Percentiles rank a stretch among this genome's conserved stretches.
Conservation (phyloP, 306 rosid species). For the Pachyrhizus erosus region DNA sequence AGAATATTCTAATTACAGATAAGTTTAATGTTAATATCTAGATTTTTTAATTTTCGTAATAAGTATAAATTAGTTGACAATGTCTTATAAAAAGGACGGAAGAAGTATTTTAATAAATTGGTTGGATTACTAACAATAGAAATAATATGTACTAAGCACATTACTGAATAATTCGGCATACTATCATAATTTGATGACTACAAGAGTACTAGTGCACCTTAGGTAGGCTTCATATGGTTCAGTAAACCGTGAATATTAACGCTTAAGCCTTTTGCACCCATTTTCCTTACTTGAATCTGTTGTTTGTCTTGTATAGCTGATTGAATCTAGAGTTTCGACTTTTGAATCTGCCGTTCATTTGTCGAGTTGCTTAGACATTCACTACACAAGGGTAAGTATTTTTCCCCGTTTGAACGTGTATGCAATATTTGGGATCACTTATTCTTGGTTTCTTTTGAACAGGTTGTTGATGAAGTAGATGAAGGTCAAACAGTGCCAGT, state of each 20-base stretch:
- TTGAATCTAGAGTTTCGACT: conserved; percentile 72
- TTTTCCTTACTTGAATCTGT: neutral
- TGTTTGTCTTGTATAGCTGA: conserved; percentile 52
- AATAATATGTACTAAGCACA: neutral
- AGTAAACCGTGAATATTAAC: neutral
- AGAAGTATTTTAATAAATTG: neutral
- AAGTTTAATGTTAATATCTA: too few relatives aligned
- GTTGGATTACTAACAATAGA: neutral
- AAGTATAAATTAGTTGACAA: too few relatives aligned
- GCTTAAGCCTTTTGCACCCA: neutral
- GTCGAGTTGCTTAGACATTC: conserved; percentile 63
- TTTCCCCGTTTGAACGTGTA: neutral
- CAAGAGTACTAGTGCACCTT: neutral
- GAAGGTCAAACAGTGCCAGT: conserved; percentile 48
- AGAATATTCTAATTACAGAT: too few relatives aligned
- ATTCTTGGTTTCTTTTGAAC: conserved; percentile 13
- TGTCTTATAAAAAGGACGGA: too few relatives aligned
- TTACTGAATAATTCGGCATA: neutral
- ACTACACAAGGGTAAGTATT: conserved; percentile 54
- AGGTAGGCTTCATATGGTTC: too few relatives aligned
- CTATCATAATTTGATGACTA: conserved; percentile 15
- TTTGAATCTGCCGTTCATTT: conserved; percentile 55
- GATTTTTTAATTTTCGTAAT: too few relatives aligned
- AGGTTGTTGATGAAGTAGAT: conserved; percentile 57
- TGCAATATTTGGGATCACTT: neutral